Conservation (phyloP, 257 asterid genomes). For the Thymus mandschuricus region DNA sequence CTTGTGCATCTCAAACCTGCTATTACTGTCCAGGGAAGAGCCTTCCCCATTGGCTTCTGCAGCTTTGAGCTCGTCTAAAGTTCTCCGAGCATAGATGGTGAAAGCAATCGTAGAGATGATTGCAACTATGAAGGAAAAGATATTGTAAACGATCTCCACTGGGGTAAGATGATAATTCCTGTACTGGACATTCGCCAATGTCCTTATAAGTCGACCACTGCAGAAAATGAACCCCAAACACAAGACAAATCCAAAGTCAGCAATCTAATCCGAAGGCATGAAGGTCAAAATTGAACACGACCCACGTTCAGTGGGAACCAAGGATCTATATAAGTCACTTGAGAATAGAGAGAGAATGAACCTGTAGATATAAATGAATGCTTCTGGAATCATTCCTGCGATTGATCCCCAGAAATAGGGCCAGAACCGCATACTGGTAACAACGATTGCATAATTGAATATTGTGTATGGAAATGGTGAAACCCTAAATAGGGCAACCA, state of each 20-base stretch:
- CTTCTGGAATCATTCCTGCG: conserved; percentile 93
- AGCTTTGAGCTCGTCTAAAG: conserved; percentile 59
- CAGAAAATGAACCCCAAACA: conserved; percentile 26
- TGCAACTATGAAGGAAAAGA: conserved; percentile 72
- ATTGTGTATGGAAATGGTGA: conserved; percentile 94
- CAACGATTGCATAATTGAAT: conserved; percentile 87
- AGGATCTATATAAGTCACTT: too few species aligned
- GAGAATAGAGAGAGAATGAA: conserved; percentile 25
- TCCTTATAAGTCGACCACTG: conserved; percentile 92
- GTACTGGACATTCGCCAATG: conserved; percentile 80
- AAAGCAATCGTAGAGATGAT: conserved; percentile 60
- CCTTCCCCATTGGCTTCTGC: conserved; percentile 45
- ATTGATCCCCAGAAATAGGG: conserved; percentile 86
- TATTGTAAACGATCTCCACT: conserved; percentile 76
- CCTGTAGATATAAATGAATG: conserved; percentile 94
- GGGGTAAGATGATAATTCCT: conserved; percentile 69
- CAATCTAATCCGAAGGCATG: neutral
- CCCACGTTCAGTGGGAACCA: neutral
- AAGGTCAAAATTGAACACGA: neutral
- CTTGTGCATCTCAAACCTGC: conserved; percentile 58
- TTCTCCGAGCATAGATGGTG: conserved; percentile 76
- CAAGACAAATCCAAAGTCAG: conserved; percentile 1
- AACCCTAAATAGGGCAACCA: conserved; percentile 82
- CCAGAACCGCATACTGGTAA: conserved; percentile 86
- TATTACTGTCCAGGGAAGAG: conserved; percentile 20